Conservation (phyloP, 108 stramenopile genomes). For the Epithemia pelagica region DNA sequence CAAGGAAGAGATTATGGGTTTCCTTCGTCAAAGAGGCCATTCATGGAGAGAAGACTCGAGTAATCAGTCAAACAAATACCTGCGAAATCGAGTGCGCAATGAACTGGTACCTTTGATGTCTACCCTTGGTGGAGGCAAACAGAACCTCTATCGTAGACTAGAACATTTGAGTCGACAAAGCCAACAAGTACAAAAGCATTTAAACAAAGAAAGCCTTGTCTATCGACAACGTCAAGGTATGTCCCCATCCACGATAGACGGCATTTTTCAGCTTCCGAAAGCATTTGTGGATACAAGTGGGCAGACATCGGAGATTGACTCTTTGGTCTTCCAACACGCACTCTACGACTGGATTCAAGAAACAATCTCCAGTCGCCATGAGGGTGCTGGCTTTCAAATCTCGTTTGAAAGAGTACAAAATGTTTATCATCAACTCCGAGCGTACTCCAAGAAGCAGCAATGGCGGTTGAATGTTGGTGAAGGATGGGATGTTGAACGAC, state of each 20-base stretch:
- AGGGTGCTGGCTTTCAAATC: slow-evolving; percentile 9
- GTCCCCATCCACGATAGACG: neutral
- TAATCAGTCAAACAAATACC: slow-evolving; percentile 64
- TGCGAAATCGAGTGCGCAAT: slow-evolving; percentile 80
- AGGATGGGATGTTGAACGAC: slow-evolving; percentile 42
- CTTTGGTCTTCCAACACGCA: slow-evolving; percentile 55
- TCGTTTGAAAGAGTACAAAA: slow-evolving; percentile 54
- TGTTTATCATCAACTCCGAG: slow-evolving; percentile 44
- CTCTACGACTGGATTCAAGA: slow-evolving; percentile 44
- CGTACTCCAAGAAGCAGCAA: slow-evolving; percentile 37
- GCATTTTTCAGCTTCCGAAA: slow-evolving; percentile 8
- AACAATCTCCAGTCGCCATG: slow-evolving; percentile 6
- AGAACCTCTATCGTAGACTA: slow-evolving; percentile 46
- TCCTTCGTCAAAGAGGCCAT: slow-evolving; percentile 23
- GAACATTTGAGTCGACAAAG: slow-evolving; percentile 55
- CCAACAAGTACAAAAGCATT: slow-evolving; percentile 38
- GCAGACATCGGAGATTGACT: slow-evolving; percentile 6
- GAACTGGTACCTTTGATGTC: slow-evolving; percentile 72
- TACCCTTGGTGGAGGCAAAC: slow-evolving; percentile 52
- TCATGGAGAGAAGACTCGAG: slow-evolving; percentile 79
- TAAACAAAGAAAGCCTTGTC: slow-evolving; percentile 14
- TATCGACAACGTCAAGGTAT: slow-evolving; percentile 31
- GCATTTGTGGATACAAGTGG: neutral
- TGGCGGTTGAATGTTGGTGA: slow-evolving; percentile 67
- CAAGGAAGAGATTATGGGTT: slow-evolving; percentile 51